Percentiles rank a stretch among this genome's conserved stretches.
Evolutionary conservation across 1,284 basidiomycete species (phyloP).

Genomic region (Cryptococcus sp.): DNA sequence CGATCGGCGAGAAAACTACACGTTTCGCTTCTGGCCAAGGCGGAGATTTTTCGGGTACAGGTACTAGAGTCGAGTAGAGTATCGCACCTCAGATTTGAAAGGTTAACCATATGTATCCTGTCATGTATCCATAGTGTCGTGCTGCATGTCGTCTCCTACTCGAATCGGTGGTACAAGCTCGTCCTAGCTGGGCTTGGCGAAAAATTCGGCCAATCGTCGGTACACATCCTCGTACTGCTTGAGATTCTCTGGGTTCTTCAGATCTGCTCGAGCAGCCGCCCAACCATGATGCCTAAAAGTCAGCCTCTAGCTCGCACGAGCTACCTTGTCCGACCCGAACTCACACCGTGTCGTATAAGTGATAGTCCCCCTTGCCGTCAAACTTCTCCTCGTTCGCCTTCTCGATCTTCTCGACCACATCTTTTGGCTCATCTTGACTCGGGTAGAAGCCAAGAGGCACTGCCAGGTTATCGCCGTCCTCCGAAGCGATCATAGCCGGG

Average conservation of each 20-base stretch:
- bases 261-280: constrained; percentile 63
- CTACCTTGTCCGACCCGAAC: not conserved
- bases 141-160: no score
- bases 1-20: constrained; percentile 21
- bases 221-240: constrained; percentile 65
- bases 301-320: not conserved
- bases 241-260: constrained; percentile 59
- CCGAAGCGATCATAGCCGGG: constrained; percentile 37
- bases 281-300: constrained; percentile 59
- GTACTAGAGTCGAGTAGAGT: not conserved
- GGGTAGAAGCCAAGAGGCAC: constrained; percentile 38
- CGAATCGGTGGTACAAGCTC: constrained; percentile 1
- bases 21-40: constrained; percentile 14
- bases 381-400: constrained; percentile 20
- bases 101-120: no score
- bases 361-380: constrained; percentile 21
- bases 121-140: not conserved
- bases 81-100: not conserved
- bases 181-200: constrained; percentile 22
- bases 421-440: constrained; percentile 31
- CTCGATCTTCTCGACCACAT: constrained; percentile 29
- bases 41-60: constrained; percentile 3
- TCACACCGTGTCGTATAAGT: constrained; percentile 40
- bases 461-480: constrained; percentile 34
- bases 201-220: constrained; percentile 53